Evolutionary conservation across 106 monocot species (phyloP).

Genomic region (Posidonia australis): DNA sequence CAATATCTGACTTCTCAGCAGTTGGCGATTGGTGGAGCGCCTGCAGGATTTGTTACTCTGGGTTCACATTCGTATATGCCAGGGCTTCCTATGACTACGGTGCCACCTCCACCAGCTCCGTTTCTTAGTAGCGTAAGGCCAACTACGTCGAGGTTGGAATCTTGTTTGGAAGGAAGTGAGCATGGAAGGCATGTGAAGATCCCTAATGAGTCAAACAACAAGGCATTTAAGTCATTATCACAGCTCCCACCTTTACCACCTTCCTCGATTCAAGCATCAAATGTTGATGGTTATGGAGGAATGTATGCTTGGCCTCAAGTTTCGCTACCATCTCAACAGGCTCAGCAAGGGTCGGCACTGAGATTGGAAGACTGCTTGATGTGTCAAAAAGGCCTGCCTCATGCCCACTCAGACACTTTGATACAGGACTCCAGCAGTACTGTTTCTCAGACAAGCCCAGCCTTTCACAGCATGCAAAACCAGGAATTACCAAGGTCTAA

Average conservation of each 20-base stretch:
- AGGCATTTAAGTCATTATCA: conserved; percentile 1
- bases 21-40: conserved; percentile 12
- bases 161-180: background rate
- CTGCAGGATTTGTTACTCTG: conserved; percentile 6
- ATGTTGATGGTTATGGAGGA: conserved; percentile 15
- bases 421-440: conserved; percentile 4
- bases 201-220: background rate
- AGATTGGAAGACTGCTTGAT: conserved; percentile 37
- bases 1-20: conserved; percentile 29
- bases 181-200: background rate
- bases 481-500: background rate
- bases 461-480: conserved; percentile 10
- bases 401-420: conserved; percentile 46
- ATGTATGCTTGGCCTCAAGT: background rate
- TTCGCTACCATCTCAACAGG: background rate
- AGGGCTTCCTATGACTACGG: background rate
- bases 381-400: conserved; percentile 39
- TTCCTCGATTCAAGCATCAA: conserved; percentile 14
- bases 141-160: background rate
- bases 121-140: background rate
- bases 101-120: background rate
- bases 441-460: background rate
- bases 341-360: conserved; percentile 8
- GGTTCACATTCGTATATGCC: background rate
- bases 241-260: conserved; percentile 20